These are phyloP conservation scores for Teratosphaeria zuluensis DNA, from an alignment of 2,329 filamentous ascomycete species.

Conservation along the genomic window DNA sequence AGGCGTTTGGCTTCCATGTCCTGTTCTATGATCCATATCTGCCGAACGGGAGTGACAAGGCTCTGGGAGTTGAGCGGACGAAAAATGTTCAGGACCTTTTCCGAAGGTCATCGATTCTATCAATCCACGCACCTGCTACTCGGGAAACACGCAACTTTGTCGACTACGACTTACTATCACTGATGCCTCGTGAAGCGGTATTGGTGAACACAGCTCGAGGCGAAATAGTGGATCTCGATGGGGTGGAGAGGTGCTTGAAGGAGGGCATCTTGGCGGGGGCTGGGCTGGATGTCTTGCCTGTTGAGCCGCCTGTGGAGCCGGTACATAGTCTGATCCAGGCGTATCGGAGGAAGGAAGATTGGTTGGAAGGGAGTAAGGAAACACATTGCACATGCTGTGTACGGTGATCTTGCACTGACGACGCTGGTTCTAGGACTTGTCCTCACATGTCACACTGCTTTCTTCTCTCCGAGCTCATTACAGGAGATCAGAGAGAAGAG, in stretches of 20 bases:
- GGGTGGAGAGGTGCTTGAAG: slow-evolving; percentile 18
- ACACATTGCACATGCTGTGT: background rate
- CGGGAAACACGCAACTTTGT: slow-evolving; percentile 42
- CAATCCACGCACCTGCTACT: slow-evolving; percentile 66
- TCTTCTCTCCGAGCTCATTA: slow-evolving; percentile 10
- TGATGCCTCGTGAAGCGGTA: slow-evolving; percentile 20
- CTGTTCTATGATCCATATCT: slow-evolving; percentile 26
- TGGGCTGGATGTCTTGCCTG: slow-evolving; percentile 24
- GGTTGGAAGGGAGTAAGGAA: slow-evolving; percentile 30
- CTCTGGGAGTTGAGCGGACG: slow-evolving; percentile 20
- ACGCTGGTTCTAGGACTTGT: slow-evolving; percentile 8
- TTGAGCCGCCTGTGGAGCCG: slow-evolving; percentile 23
- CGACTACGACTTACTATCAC: slow-evolving; percentile 20
- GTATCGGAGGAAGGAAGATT: slow-evolving; percentile 28
- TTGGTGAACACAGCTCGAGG: slow-evolving; percentile 24
- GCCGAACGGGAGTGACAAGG: slow-evolving; percentile 24
- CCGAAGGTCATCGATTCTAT: slow-evolving; percentile 47
- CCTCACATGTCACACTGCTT: slow-evolving; percentile 17
- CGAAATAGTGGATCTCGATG: slow-evolving; percentile 24
- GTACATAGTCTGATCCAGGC: slow-evolving; percentile 22
- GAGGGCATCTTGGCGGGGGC: slow-evolving; percentile 22
- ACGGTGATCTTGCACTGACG: background rate
- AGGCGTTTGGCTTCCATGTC: slow-evolving; percentile 23
- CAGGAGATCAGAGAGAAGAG: slow-evolving; percentile 12
- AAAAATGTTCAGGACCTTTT: slow-evolving; percentile 24